phyloP scores from a whole-genome alignment of 257 asterid species.

The Scutellaria barbata region DNA sequence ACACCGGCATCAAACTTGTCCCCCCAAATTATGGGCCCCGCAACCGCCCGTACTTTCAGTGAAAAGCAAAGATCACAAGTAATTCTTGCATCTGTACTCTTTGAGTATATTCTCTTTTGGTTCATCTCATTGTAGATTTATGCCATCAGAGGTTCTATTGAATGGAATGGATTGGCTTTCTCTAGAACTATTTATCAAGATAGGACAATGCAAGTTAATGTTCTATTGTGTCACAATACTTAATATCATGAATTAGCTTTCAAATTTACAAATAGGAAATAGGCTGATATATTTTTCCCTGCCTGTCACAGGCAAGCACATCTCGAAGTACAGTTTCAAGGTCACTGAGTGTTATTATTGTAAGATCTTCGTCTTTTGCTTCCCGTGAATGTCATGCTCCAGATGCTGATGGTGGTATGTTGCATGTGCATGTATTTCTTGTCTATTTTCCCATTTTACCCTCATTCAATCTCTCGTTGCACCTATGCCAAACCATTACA shows the following conservation, averaged over 20 bases:
- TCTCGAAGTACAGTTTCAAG: conserved; percentile 64
- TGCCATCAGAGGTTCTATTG: conserved; percentile 2
- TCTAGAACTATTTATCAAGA: conserved; percentile 15
- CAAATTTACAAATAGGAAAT: not conserved
- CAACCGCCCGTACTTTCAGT: conserved; percentile 50
- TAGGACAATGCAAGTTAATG: not conserved
- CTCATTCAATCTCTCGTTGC: conserved; percentile 1
- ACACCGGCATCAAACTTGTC: conserved; percentile 64
- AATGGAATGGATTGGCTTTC: not conserved
- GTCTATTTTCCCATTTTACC: not conserved
- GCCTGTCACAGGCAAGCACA: conserved; percentile 49
- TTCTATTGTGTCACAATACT: not conserved
- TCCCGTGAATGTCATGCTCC: conserved; percentile 56
- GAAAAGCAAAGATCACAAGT: conserved; percentile 67
- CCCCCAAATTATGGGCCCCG: conserved; percentile 56
- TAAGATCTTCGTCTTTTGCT: conserved; percentile 74
- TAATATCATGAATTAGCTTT: conserved; percentile 5
- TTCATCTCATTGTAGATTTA: conserved; percentile 19
- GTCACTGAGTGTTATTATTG: conserved; percentile 71
- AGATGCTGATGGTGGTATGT: conserved; percentile 66
- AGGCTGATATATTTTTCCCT: conserved; percentile 21
- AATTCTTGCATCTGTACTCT: conserved; percentile 39
- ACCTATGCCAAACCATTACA: conserved; percentile 1
- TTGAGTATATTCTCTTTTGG: conserved; percentile 9
- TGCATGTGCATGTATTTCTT: conserved; percentile 16